phyloP scores from a whole-genome alignment of 768 basidiomycete genomes.

The Naganishia vishniacii region DNA sequence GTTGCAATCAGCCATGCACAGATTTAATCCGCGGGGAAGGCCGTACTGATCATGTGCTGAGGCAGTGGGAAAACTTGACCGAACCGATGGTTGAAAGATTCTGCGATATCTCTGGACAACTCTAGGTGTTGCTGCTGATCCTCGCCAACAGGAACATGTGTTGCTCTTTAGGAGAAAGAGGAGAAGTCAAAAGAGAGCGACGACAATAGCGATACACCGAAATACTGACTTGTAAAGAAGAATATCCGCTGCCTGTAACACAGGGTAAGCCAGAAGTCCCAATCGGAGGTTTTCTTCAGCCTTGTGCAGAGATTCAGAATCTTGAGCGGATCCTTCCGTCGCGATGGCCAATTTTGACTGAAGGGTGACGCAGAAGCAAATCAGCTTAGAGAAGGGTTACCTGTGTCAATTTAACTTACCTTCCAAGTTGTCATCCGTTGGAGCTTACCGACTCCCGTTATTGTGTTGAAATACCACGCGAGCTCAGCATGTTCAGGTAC shows the following conservation, averaged over 20 bases:
- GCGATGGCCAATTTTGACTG: conserved; percentile 67
- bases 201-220: background rate
- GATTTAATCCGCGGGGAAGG: conserved; percentile 15
- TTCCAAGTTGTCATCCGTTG: conserved; percentile 97
- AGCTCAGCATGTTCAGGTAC: conserved; percentile 78
- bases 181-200: background rate
- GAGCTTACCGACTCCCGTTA: conserved; percentile 74
- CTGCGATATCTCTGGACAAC: conserved; percentile 74
- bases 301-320: conserved; percentile 64
- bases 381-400: background rate
- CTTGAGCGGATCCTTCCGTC: background rate
- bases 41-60: conserved; percentile 65
- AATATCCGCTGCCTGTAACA: conserved; percentile 89
- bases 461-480: conserved; percentile 81
- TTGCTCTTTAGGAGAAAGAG: conserved; percentile 56
- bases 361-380: background rate
- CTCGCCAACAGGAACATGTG: conserved; percentile 92
- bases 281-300: conserved; percentile 75
- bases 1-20: background rate
- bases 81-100: conserved; percentile 71
- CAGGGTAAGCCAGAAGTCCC: conserved; percentile 85
- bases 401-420: conserved; percentile 51
- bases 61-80: conserved; percentile 66
- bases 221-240: conserved; percentile 67
- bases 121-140: conserved; percentile 94